Percentiles rank a stretch among this genome's conserved stretches.
Evolutionary conservation across 73 alveolate species (phyloP).

Genomic region (Effrenium voratum): DNA sequence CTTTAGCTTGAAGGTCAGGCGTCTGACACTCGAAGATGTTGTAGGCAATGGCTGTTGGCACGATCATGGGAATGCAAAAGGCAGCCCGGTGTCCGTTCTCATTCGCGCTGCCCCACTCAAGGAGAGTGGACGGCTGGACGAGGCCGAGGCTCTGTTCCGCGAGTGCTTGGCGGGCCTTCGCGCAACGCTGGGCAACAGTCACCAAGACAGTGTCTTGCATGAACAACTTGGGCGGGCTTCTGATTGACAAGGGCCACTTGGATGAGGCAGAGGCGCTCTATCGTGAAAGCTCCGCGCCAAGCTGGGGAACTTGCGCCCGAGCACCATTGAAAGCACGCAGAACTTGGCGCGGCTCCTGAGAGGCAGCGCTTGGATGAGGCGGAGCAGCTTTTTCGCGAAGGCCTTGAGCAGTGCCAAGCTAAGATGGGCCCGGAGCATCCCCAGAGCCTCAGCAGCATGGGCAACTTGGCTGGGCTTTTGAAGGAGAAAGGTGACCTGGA

Average conservation of each 20-base stretch:
- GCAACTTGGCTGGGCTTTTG: neutral
- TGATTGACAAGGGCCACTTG: neutral
- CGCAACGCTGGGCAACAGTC: neutral
- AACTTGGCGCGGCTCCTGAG: neutral
- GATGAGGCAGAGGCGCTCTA: neutral
- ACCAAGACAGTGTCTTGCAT: neutral
- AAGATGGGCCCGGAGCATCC: neutral
- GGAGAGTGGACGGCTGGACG: neutral
- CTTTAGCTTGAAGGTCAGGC: neutral
- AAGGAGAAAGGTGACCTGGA: neutral
- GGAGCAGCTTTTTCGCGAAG: slow-evolving; percentile 6
- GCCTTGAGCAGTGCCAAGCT: neutral
- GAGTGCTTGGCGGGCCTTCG: neutral
- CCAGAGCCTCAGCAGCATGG: neutral
- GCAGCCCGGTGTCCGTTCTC: slow-evolving; percentile 17
- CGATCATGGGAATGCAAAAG: slow-evolving; percentile 15
- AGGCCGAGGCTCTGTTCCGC: slow-evolving; percentile 1
- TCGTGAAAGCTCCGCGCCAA: neutral
- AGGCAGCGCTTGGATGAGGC: neutral
- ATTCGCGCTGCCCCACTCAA: neutral
- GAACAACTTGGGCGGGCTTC: neutral
- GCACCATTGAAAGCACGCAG: neutral
- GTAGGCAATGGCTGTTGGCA: neutral
- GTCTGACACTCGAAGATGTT: slow-evolving; percentile 4
- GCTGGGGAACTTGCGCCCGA: neutral